These are phyloP conservation scores for Parastagonospora avenae DNA, from an alignment of 2,329 filamentous ascomycete genomes.

Conservation along the genomic window DNA sequence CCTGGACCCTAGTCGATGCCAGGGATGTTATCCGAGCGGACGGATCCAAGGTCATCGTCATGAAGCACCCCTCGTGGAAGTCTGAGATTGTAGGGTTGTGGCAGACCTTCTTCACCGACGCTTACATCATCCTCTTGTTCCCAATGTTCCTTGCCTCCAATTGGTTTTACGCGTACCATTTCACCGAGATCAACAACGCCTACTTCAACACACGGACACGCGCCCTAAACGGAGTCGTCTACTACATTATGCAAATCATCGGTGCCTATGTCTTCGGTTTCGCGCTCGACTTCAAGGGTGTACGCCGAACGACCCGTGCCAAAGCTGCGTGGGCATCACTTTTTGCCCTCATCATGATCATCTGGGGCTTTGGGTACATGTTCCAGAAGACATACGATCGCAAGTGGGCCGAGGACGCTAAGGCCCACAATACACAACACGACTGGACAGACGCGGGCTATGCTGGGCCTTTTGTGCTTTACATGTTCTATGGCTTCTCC, in stretches of 20 bases:
- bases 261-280: conserved; percentile 76
- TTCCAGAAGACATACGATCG: conserved; percentile 70
- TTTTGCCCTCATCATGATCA: conserved; percentile 71
- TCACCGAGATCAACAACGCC: conserved; percentile 72
- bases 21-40: conserved; percentile 75
- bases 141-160: conserved; percentile 83
- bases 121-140: conserved; percentile 76
- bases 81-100: conserved; percentile 78
- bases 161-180: conserved; percentile 81
- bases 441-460: conserved; percentile 75
- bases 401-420: conserved; percentile 28
- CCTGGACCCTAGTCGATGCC: conserved; percentile 73
- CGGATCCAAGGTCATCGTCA: conserved; percentile 78
- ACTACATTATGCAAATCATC: conserved; percentile 79
- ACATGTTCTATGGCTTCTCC: conserved; percentile 88
- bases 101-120: conserved; percentile 72
- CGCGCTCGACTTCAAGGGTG: conserved; percentile 62
- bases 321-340: conserved; percentile 67
- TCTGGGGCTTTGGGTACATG: conserved; percentile 84
- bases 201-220: conserved; percentile 76
- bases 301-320: conserved; percentile 71
- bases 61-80: conserved; percentile 89
- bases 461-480: conserved; percentile 82
- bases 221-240: conserved; percentile 78
- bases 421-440: conserved; percentile 41